These are phyloP conservation scores for Choiromyces venosus DNA, from an alignment of 495 filamentous ascomycete genomes.

Conservation along the genomic window DNA sequence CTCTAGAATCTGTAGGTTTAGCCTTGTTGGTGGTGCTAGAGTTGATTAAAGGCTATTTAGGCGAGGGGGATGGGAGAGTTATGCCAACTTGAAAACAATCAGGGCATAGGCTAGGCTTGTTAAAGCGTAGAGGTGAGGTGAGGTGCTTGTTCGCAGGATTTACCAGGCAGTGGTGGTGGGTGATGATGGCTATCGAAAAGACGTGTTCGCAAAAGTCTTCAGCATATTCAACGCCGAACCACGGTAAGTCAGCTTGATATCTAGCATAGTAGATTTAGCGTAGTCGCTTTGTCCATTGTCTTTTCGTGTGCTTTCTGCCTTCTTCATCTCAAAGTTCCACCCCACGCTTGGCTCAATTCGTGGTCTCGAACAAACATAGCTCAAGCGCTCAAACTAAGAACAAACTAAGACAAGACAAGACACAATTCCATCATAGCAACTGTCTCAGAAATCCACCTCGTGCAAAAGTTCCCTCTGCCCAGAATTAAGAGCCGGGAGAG, in stretches of 20 bases:
- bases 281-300: not conserved
- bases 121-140: not conserved
- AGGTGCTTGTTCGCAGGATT: not conserved
- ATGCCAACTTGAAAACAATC: not conserved
- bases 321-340: not conserved
- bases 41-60: no score
- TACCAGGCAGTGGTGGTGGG: not conserved
- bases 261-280: not conserved
- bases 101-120: not conserved
- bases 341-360: not conserved
- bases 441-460: not conserved
- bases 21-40: not conserved
- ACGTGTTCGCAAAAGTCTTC: not conserved
- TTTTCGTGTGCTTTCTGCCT: not conserved
- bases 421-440: not conserved
- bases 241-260: not conserved
- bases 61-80: not conserved
- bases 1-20: not conserved
- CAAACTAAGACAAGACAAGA: not conserved
- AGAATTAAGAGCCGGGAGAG: not conserved
- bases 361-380: not conserved
- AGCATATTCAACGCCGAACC: not conserved
- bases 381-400: not conserved
- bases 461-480: not conserved
- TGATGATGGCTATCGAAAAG: not conserved